Evolutionary conservation across 768 basidiomycete genomes (phyloP).

Genomic region (Boletus tomentosulus): DNA sequence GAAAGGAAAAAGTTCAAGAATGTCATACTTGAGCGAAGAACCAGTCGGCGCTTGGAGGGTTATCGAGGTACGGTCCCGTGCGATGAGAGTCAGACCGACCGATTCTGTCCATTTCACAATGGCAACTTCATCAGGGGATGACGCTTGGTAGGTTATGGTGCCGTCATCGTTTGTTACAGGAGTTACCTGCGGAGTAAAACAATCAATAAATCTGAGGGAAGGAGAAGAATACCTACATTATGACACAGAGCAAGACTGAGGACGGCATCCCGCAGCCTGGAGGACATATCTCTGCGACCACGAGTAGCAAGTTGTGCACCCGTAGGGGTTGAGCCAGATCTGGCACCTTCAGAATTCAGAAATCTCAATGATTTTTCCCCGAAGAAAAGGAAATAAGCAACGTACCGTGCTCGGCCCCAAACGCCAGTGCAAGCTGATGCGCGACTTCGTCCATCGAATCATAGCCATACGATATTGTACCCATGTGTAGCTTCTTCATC

Average conservation of each 20-base stretch:
- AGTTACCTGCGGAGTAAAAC: conserved; percentile 69
- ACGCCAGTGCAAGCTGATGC: conserved; percentile 84
- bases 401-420: conserved; percentile 63
- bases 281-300: conserved; percentile 92
- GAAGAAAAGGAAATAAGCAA: not conserved
- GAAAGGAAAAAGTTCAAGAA: conserved; percentile 96
- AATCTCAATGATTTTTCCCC: not conserved
- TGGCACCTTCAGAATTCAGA: conserved; percentile 34
- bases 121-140: conserved; percentile 98
- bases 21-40: conserved; percentile 63
- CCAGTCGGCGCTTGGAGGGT: conserved; percentile 73
- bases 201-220: not conserved
- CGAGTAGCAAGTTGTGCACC: conserved; percentile 81
- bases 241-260: conserved; percentile 93
- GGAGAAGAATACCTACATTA: conserved; percentile 55
- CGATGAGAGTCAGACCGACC: conserved; percentile 83
- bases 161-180: conserved; percentile 95
- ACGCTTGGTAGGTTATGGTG: conserved; percentile 94
- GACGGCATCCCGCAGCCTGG: conserved; percentile 88
- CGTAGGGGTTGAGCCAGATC: conserved; percentile 59
- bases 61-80: conserved; percentile 89
- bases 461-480: conserved; percentile 93
- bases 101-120: conserved; percentile 98
- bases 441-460: conserved; percentile 99
- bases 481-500: conserved; percentile 98